Base-by-base conservation (phyloP, 2,329 filamentous ascomycete genomes). In the Botrytis deweyae region DNA sequence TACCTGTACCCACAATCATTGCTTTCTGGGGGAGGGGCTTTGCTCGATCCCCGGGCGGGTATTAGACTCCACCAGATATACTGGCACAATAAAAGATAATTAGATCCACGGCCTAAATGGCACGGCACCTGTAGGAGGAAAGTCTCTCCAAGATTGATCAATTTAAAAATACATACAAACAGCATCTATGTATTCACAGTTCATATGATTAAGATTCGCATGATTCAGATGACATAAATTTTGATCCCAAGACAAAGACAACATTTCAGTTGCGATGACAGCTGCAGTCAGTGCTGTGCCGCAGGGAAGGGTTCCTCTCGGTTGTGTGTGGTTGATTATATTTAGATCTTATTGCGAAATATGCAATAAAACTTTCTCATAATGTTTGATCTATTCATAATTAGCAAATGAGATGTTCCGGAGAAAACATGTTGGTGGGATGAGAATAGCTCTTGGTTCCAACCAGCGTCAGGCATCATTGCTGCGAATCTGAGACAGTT, bases 201-300 rank as follows among this genome's bases (percentile, higher is more conserved):
- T 66, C 29, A 66, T 44, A 46, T 66, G n/a, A 44, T 69, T 42
- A 10, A 33, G 29, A 25, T 49, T 49, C 42, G 44, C 63, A 36
- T 66, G 49, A 69, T 69, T 42, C 25, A 42, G 10, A 29, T 58
- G 10, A 68, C 18, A 58, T 33, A 58, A 29, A 20, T 25, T 42
- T 44, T 59, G 18, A n/a, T 20, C 10, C n/a, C 18, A 33, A 22
- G 46, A 40, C n/a, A 58, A 42, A 33, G n/a, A 12, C 20, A 12
- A 29, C 8, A 12, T 58, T 49, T 33, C 33, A 20, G 36, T 58
- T 36, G 33, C n/a, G n/a, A 58, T 69, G 18, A 69, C 49, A 58
- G 52, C 38, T 58, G 66, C 66, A 42, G 49, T 38, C n/a, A 58
- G 38, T 58, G 36, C 38, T 58, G 66, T 69, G 66, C 66, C 66